Percentiles rank a stretch among this genome's conserved stretches.
phyloP scores from a whole-genome alignment of 2,329 filamentous ascomycete species.

The Lithohypha guttulata region DNA sequence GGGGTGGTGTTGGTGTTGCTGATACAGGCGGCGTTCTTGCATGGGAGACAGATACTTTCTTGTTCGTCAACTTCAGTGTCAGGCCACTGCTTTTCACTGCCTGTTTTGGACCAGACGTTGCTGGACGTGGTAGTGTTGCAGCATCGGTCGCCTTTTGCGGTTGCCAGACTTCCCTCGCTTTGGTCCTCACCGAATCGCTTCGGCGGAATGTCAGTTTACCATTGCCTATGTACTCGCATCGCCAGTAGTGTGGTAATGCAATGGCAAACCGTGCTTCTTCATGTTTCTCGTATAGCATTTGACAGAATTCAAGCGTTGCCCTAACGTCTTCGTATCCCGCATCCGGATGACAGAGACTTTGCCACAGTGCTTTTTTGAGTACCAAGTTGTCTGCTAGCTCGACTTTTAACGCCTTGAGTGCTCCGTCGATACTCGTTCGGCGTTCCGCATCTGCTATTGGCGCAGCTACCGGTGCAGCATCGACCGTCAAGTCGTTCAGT shows the following conservation, averaged over 20 bases:
- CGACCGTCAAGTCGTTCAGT: constrained; percentile 45
- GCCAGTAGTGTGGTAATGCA: constrained; percentile 48
- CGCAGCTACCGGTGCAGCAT: constrained; percentile 40
- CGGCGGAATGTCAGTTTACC: constrained; percentile 35
- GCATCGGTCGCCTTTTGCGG: no score
- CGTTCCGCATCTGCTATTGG: constrained; percentile 45
- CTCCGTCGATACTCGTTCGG: constrained; percentile 47
- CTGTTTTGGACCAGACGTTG: not conserved
- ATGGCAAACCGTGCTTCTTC: constrained; percentile 41
- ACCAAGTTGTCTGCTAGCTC: constrained; percentile 40
- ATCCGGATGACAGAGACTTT: constrained; percentile 42
- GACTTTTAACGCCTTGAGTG: constrained; percentile 44
- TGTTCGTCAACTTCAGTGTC: constrained; percentile 21
- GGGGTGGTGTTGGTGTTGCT: constrained; percentile 24
- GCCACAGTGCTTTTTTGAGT: constrained; percentile 46
- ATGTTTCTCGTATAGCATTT: constrained; percentile 44
- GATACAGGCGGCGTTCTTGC: no score
- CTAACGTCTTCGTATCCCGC: constrained; percentile 44
- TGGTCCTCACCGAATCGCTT: constrained; percentile 31
- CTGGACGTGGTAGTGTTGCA: constrained; percentile 13
- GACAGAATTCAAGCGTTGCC: constrained; percentile 48
- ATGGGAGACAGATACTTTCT: no score
- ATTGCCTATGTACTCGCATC: constrained; percentile 40
- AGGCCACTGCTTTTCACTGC: constrained; percentile 8
- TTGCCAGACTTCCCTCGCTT: constrained; percentile 24